phyloP scores from a whole-genome alignment of 306 rosid species.

The Citrullus mucosospermus region DNA sequence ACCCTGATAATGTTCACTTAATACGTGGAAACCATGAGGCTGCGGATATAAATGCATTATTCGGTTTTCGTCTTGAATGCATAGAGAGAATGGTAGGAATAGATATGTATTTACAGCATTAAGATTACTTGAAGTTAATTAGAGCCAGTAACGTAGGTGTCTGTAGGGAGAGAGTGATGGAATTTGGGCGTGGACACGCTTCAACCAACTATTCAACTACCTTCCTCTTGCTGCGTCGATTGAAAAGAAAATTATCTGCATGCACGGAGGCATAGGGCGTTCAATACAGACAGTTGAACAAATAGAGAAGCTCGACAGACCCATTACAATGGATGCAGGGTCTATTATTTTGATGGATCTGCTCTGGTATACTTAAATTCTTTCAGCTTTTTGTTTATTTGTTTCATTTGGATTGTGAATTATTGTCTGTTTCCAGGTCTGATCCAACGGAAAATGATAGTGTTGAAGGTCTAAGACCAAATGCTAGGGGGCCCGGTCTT shows the following conservation, averaged over 20 bases:
- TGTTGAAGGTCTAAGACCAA: slow-evolving; percentile 97
- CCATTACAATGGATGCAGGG: slow-evolving; percentile 99
- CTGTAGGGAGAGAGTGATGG: slow-evolving; percentile 95
- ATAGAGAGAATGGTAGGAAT: slow-evolving; percentile 91
- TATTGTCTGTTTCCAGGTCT: slow-evolving; percentile 50
- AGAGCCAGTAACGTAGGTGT: slow-evolving; percentile 21
- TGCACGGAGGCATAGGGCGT: slow-evolving; percentile 99
- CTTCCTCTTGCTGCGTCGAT: slow-evolving; percentile 96
- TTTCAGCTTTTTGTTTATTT: neutral
- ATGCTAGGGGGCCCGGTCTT: slow-evolving; percentile 99
- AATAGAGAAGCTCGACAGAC: slow-evolving; percentile 96
- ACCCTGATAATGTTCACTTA: slow-evolving; percentile 93
- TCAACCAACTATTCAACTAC: slow-evolving; percentile 94
- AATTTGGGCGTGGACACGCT: slow-evolving; percentile 99
- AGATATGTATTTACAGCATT: slow-evolving; percentile 13
- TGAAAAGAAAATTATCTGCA: slow-evolving; percentile 96
- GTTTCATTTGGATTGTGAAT: neutral
- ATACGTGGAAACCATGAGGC: slow-evolving; percentile 99
- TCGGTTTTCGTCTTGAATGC: slow-evolving; percentile 99
- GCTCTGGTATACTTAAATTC: slow-evolving; percentile 43
- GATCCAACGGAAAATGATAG: slow-evolving; percentile 99
- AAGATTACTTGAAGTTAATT: slow-evolving; percentile 13
- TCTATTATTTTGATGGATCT: slow-evolving; percentile 94
- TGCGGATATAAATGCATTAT: slow-evolving; percentile 96
- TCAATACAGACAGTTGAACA: slow-evolving; percentile 89